A percentile compares a stretch with the other conserved stretches of the same genome.
These are phyloP conservation scores for Citrullus colocynthis DNA, from an alignment of 306 rosid genomes.

Conservation along the genomic window DNA sequence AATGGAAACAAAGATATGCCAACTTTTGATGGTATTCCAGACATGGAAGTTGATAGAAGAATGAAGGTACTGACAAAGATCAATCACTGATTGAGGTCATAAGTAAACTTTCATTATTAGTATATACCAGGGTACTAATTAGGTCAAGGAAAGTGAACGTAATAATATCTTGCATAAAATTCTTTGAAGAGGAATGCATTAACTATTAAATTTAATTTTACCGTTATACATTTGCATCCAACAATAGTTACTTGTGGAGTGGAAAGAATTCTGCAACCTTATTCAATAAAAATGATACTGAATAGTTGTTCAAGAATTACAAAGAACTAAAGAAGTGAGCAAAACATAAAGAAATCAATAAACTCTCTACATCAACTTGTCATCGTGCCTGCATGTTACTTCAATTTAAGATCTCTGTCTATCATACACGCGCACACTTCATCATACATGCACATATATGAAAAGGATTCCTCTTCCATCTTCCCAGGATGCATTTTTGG, in stretches of 20 bases:
- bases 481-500: constrained; percentile 54
- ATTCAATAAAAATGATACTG: not conserved
- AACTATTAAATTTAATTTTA: not conserved
- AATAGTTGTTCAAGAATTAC: not conserved
- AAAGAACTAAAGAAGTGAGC: not conserved
- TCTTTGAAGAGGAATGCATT: not conserved
- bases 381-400: not conserved
- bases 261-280: not conserved
- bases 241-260: not conserved
- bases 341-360: too few species aligned
- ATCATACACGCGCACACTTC: not conserved
- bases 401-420: not conserved
- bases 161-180: not conserved
- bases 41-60: constrained; percentile 76
- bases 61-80: constrained; percentile 48
- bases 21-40: constrained; percentile 77
- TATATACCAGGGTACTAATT: not conserved
- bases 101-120: not conserved
- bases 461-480: not conserved
- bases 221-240: not conserved
- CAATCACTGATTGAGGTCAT: constrained; percentile 2
- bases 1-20: constrained; percentile 71
- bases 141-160: not conserved
- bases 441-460: not conserved
- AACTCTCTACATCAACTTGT: not conserved